Evolutionary conservation across 2,329 filamentous ascomycete genomes (phyloP).

Genomic region (Ophiostoma australiae): DNA sequence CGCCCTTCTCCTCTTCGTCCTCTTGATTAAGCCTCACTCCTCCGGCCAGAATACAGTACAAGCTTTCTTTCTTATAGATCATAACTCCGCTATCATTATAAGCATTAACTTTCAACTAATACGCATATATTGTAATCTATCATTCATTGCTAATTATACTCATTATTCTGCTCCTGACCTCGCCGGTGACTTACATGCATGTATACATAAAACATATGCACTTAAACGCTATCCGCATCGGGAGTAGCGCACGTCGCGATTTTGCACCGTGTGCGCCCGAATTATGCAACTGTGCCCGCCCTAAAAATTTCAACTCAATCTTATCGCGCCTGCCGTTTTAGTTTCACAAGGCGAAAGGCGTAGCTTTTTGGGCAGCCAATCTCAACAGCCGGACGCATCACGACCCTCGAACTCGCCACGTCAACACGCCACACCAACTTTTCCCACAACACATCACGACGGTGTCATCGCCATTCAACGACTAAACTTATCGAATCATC

Average conservation of each 20-base stretch:
- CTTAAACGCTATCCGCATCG: not conserved
- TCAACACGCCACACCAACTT: not conserved
- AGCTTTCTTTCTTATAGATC: too few species aligned
- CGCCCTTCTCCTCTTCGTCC: not conserved
- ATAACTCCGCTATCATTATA: too few species aligned
- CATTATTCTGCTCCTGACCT: not conserved
- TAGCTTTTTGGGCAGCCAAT: slow-evolving; percentile 5
- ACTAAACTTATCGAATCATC: not conserved
- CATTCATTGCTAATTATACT: too few species aligned
- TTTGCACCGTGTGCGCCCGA: slow-evolving; percentile 10
- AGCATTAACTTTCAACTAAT: too few species aligned
- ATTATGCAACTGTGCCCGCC: slow-evolving; percentile 4
- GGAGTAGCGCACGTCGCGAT: slow-evolving; percentile 2
- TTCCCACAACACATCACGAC: not conserved
- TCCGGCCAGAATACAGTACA: not conserved
- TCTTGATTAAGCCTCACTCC: not conserved
- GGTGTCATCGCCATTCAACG: not conserved
- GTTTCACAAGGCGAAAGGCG: not conserved
- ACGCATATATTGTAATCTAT: too few species aligned
- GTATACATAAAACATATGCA: not conserved
- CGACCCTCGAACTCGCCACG: not conserved
- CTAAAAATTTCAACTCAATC: slow-evolving; percentile 5
- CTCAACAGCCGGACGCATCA: not conserved
- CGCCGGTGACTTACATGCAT: not conserved
- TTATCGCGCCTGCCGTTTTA: not conserved